Evolutionary conservation across 352 stramenopile genomes (phyloP).

Genomic region (Pythium aphanidermatum): DNA sequence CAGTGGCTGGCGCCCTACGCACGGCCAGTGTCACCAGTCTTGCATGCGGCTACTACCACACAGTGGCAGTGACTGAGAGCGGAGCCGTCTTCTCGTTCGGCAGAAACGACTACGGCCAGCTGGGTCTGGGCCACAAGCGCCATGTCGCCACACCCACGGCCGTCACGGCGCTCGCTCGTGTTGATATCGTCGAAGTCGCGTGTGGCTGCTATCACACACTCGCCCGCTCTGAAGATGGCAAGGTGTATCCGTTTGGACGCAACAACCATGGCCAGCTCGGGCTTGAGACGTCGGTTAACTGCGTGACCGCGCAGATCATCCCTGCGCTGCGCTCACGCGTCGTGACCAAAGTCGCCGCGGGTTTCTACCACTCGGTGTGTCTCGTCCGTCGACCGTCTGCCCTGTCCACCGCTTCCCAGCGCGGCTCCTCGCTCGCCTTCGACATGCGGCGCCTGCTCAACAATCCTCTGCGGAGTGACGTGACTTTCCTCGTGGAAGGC

Average conservation of each 20-base stretch:
- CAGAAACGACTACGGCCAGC: conserved; percentile 91
- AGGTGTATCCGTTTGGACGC: conserved; percentile 89
- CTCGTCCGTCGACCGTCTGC: conserved; percentile 21
- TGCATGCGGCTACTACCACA: conserved; percentile 91
- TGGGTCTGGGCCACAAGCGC: conserved; percentile 85
- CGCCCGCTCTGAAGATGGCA: conserved; percentile 71
- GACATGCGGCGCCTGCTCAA: conserved; percentile 83
- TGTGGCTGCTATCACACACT: conserved; percentile 87
- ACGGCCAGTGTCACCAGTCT: conserved; percentile 63
- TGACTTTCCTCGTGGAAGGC: conserved; percentile 81
- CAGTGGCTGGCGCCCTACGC: conserved; percentile 48
- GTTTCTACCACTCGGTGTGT: conserved; percentile 91
- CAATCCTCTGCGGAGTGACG: conserved; percentile 73
- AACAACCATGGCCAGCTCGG: conserved; percentile 94
- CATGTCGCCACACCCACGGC: conserved; percentile 43
- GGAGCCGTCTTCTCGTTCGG: conserved; percentile 85
- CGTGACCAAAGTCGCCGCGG: conserved; percentile 79
- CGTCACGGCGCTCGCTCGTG: conserved; percentile 39
- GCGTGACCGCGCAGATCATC: conserved; percentile 66
- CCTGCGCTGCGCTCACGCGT: conserved; percentile 44
- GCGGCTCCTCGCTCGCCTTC: conserved; percentile 37
- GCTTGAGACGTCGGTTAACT: conserved; percentile 65
- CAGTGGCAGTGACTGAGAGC: conserved; percentile 59
- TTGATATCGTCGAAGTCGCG: conserved; percentile 63
- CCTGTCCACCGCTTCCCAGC: neutral